Percentiles rank a stretch among this genome's conserved stretches.
Conservation (phyloP, 1,284 basidiomycete species). For the Fistulinella cinereoalba region DNA sequence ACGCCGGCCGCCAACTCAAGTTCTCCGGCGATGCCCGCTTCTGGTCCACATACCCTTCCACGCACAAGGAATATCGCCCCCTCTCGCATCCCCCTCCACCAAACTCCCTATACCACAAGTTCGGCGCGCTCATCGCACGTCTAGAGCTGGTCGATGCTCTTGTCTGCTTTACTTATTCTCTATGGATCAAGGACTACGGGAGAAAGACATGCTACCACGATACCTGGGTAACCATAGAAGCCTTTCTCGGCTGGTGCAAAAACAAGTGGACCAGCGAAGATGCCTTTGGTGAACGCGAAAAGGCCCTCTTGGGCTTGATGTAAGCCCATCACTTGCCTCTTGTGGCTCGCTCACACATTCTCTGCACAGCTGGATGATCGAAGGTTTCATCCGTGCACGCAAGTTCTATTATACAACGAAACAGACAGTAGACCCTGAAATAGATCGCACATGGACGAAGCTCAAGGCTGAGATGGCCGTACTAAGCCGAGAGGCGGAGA, state of each 20-base stretch:
- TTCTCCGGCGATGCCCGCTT: slow-evolving; percentile 73
- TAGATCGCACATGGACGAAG: slow-evolving; percentile 39
- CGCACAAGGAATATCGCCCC: slow-evolving; percentile 60
- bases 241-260: slow-evolving; percentile 64
- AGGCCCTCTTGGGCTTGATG: slow-evolving; percentile 73
- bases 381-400: slow-evolving; percentile 64
- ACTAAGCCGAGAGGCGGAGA: slow-evolving; percentile 47
- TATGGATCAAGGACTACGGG: slow-evolving; percentile 66
- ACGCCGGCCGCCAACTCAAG: slow-evolving; percentile 63
- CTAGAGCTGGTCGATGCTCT: slow-evolving; percentile 73
- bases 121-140: slow-evolving; percentile 65
- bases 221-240: slow-evolving; percentile 62
- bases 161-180: slow-evolving; percentile 68
- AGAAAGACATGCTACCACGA: slow-evolving; percentile 48
- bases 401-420: slow-evolving; percentile 50
- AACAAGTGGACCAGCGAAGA: slow-evolving; percentile 62
- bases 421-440: slow-evolving; percentile 42
- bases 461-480: slow-evolving; percentile 43
- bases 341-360: slow-evolving; percentile 31
- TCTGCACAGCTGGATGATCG: slow-evolving; percentile 62
- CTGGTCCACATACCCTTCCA: slow-evolving; percentile 64
- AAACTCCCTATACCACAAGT: slow-evolving; percentile 65
- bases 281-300: slow-evolving; percentile 63
- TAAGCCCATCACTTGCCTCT: slow-evolving; percentile 41
- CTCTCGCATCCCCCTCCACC: slow-evolving; percentile 58